A percentile compares a stretch with the other conserved stretches of the same genome.
phyloP scores from a whole-genome alignment of 1,284 basidiomycete genomes.

The Pulchroboletus neoregius region DNA sequence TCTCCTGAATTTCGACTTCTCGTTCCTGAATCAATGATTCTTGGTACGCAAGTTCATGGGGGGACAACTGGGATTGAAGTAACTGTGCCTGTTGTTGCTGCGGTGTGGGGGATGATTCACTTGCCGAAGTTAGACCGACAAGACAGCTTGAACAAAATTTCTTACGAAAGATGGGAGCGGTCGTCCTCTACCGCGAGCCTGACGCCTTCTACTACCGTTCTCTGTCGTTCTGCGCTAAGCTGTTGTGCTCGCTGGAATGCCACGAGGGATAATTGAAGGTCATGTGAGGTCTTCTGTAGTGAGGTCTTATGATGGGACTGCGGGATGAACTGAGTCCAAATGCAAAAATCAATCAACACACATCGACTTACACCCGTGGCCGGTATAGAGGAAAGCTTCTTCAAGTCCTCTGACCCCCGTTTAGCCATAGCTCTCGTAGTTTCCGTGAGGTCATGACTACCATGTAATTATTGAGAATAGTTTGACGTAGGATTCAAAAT shows the following conservation, averaged over 20 bases:
- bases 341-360: neutral
- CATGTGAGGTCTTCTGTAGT: conserved; percentile 88
- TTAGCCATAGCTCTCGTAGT: conserved; percentile 93
- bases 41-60: conserved; percentile 93
- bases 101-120: conserved; percentile 38
- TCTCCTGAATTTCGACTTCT: conserved; percentile 93
- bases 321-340: conserved; percentile 2
- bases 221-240: conserved; percentile 82
- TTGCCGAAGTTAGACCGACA: conserved; percentile 26
- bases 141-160: neutral
- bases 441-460: conserved; percentile 85
- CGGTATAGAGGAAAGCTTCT: conserved; percentile 75
- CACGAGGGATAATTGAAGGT: conserved; percentile 85
- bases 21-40: conserved; percentile 95
- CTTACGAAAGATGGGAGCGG: conserved; percentile 35
- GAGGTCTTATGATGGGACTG: conserved; percentile 74
- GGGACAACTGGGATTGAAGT: conserved; percentile 71
- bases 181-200: conserved; percentile 76
- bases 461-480: conserved; percentile 5
- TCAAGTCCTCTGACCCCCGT: conserved; percentile 88
- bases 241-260: conserved; percentile 92
- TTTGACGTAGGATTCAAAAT: neutral
- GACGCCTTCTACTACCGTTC: conserved; percentile 79
- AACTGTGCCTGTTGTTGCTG: conserved; percentile 69
- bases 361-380: conserved; percentile 50